Percentiles rank a stretch among this genome's conserved stretches.
Conservation (phyloP, 2,329 filamentous ascomycete genomes). For the Aciculosporium take region DNA sequence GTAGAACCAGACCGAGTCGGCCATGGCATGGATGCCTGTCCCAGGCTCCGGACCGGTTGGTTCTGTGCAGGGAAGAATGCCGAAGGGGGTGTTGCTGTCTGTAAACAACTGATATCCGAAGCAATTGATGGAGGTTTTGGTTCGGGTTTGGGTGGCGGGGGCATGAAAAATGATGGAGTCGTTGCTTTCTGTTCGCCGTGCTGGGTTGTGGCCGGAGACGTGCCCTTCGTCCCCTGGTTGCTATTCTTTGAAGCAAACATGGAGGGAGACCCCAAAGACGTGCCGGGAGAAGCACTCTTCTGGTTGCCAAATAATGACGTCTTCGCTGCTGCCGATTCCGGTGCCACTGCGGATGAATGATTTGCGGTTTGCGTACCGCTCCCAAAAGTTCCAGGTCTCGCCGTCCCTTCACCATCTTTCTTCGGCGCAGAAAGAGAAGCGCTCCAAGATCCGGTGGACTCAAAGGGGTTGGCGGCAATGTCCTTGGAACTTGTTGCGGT, state of each 20-base stretch:
- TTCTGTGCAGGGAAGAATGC: neutral
- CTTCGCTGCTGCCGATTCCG: constrained; percentile 9
- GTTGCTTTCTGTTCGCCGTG: neutral
- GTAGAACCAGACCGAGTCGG: neutral
- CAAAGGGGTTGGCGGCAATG: neutral
- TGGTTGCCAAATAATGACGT: constrained; percentile 4
- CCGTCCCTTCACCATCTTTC: neutral
- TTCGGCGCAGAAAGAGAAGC: neutral
- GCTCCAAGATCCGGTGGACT: neutral
- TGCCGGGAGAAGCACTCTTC: neutral
- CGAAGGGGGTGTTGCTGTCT: neutral
- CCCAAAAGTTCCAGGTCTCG: neutral
- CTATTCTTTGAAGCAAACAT: neutral
- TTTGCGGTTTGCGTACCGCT: neutral
- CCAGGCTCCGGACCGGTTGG: neutral
- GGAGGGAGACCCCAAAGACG: neutral
- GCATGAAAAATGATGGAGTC: constrained; percentile 3
- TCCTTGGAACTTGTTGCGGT: neutral
- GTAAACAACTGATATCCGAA: neutral
- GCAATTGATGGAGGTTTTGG: neutral
- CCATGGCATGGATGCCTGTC: neutral
- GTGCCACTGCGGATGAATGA: constrained; percentile 12
- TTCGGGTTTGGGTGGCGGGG: constrained; percentile 7
- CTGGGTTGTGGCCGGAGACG: neutral
- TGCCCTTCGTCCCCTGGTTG: neutral